Base-by-base conservation (phyloP, 2,329 filamentous ascomycete species). In the Talaromyces amestolkiae region DNA sequence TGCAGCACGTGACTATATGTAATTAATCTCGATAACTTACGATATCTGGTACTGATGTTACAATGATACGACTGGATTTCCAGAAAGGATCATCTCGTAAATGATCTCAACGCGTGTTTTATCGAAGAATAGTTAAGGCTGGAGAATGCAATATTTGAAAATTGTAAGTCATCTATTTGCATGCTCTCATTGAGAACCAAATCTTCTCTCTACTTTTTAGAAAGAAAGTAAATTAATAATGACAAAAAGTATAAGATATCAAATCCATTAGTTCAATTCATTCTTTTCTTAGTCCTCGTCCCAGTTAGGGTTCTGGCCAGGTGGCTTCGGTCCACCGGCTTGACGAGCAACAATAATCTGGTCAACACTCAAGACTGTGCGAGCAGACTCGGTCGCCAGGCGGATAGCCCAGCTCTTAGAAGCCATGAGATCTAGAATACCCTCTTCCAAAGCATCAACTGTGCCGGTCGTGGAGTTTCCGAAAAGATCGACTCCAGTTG, bases 311-410 rank as follows among this genome's bases (percentile, higher is more conserved):
- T 97, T 97, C 71, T 93, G 95, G 56, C 91, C 93, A 35, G 95
- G 95, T 65, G 94, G 94, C 86, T 99, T 99, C 24, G 96, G 95
- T 43, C 95, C 95, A 75, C 95, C 95, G 58, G 96, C 95, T 82
- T 98, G 95, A 81, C 94, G 89, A 69, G 96, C 93, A 65, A 99
- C 95, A 76, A 99, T 99, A 76, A 99, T 99, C 82, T 99, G 96
- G 80, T 99, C 95, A 45, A 99, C 95, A 58, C 93, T 96, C 69
- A 99, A 83, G 35, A 99, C 91, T 58, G 95, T 99, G 73, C 95
- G 87, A 62, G 93, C 94, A 47, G 95, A 90, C 81, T 99, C 95
- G 27, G 94, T 97, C 43, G 95, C 96, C 69, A 99, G 85, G 82
- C 95, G 95, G 79, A 99, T 97, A 56, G 95, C 95, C 94, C 93